Evolutionary conservation across 192 early-diverging fungal genomes (phyloP).

Genomic region (Entomortierella lignicola): DNA sequence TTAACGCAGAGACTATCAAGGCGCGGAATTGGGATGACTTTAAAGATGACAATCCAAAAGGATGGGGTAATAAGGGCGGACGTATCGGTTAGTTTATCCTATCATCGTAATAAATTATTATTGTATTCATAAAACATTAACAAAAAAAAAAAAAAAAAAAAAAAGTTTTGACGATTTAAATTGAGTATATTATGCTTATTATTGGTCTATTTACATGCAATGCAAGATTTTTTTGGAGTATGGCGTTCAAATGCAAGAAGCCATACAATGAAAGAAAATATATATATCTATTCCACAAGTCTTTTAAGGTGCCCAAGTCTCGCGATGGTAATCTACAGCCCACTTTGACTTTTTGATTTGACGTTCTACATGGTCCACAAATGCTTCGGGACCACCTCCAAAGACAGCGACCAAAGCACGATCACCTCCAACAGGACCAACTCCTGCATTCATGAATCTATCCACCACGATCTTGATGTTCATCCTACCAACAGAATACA

Average conservation of each 20-base stretch:
- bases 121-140: background rate
- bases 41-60: slow-evolving; percentile 81
- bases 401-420: slow-evolving; percentile 29
- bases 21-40: slow-evolving; percentile 92
- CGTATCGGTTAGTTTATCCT: slow-evolving; percentile 15
- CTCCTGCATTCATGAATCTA: slow-evolving; percentile 24
- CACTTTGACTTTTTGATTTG: slow-evolving; percentile 31
- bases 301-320: slow-evolving; percentile 51
- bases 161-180: too few relatives aligned
- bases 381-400: slow-evolving; percentile 51
- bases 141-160: slow-evolving; percentile 2
- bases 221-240: too few relatives aligned
- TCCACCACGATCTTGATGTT: slow-evolving; percentile 40
- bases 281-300: too few relatives aligned
- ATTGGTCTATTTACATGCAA: too few relatives aligned
- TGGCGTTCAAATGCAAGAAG: too few relatives aligned
- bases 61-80: slow-evolving; percentile 70
- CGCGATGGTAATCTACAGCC: slow-evolving; percentile 41
- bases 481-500: slow-evolving; percentile 37
- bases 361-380: slow-evolving; percentile 38
- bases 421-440: slow-evolving; percentile 5
- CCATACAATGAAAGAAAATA: background rate
- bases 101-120: too few relatives aligned
- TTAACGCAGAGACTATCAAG: slow-evolving; percentile 89
- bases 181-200: too few relatives aligned